Evolutionary conservation across 805 yeast genomes (phyloP).

Genomic region (Middelhovenomyces tepae): DNA sequence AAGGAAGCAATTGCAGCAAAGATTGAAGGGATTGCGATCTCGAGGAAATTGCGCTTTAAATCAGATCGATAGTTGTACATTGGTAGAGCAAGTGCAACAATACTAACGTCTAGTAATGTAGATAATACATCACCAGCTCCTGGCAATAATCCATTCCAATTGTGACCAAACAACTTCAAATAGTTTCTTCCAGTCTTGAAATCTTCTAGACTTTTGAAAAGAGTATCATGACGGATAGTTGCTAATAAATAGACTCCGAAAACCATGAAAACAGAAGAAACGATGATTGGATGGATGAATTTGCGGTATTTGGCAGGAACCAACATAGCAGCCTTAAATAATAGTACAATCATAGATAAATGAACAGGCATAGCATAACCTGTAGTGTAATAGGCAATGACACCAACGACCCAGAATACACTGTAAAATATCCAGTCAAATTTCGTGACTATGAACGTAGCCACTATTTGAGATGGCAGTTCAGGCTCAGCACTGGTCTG

Average conservation of each 20-base stretch:
- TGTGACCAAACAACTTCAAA: conserved; percentile 43
- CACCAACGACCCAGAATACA: conserved; percentile 41
- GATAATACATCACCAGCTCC: conserved; percentile 75
- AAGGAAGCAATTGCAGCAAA: conserved; percentile 48
- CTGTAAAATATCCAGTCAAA: conserved; percentile 50
- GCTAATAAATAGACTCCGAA: conserved; percentile 54
- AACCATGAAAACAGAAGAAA: conserved; percentile 56
- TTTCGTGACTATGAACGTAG: too few relatives aligned
- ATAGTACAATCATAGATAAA: conserved; percentile 47
- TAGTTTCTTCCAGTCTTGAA: conserved; percentile 68
- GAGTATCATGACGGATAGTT: conserved; percentile 34
- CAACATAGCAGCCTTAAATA: conserved; percentile 42
- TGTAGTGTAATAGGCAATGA: conserved; percentile 51
- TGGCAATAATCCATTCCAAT: conserved; percentile 39
- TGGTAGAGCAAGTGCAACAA: conserved; percentile 67
- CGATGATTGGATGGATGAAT: conserved; percentile 62
- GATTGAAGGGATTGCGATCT: conserved; percentile 51
- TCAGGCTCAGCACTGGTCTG: conserved; percentile 7
- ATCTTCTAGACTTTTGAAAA: conserved; percentile 37
- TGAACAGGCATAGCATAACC: conserved; percentile 57
- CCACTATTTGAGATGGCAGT: too few relatives aligned
- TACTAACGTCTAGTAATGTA: conserved; percentile 66
- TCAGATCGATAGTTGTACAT: conserved; percentile 68
- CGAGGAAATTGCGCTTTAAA: conserved; percentile 47
- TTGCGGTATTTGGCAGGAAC: conserved; percentile 41